These are phyloP conservation scores for Aureobasidium sp. DNA, from an alignment of 2,329 filamentous ascomycete genomes.

Conservation along the genomic window DNA sequence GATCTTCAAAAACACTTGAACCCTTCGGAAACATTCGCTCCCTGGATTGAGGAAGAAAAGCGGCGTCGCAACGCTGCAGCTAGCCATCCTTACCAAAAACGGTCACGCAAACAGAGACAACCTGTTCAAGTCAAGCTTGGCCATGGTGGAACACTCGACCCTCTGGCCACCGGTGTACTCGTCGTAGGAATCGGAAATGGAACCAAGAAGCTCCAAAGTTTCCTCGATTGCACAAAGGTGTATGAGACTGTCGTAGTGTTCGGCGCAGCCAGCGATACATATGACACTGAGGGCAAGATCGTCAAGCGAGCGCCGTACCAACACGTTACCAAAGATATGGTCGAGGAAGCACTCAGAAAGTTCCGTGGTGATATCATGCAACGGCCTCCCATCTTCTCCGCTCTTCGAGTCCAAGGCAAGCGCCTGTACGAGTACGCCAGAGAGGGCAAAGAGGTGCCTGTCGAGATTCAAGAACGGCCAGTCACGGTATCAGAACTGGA, in stretches of 20 bases:
- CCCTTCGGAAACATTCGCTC: slow-evolving; percentile 68
- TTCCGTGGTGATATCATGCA: slow-evolving; percentile 84
- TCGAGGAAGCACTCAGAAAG: slow-evolving; percentile 66
- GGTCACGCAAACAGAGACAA: slow-evolving; percentile 48
- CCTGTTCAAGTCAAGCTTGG: slow-evolving; percentile 79
- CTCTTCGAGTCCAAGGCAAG: slow-evolving; percentile 88
- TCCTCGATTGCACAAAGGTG: slow-evolving; percentile 82
- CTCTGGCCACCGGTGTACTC: slow-evolving; percentile 85
- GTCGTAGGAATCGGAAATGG: slow-evolving; percentile 81
- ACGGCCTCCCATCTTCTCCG: slow-evolving; percentile 86
- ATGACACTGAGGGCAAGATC: slow-evolving; percentile 80
- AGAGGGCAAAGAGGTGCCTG: slow-evolving; percentile 77
- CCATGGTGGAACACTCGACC: slow-evolving; percentile 92
- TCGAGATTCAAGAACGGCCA: slow-evolving; percentile 72
- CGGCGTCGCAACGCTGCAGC: slow-evolving; percentile 50
- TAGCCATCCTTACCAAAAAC: slow-evolving; percentile 52
- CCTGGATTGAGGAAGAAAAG: slow-evolving; percentile 62
- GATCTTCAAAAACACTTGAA: slow-evolving; percentile 81
- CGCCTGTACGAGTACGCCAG: slow-evolving; percentile 93
- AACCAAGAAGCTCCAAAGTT: slow-evolving; percentile 73
- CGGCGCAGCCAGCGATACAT: slow-evolving; percentile 85
- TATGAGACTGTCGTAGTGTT: slow-evolving; percentile 90
- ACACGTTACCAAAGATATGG: slow-evolving; percentile 70
- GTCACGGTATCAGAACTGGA: slow-evolving; percentile 74
- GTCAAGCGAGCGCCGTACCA: slow-evolving; percentile 67